A percentile compares a stretch with the other conserved stretches of the same genome.
Evolutionary conservation across 306 rosid genomes (phyloP).

Genomic region (Cicer judaicum): DNA sequence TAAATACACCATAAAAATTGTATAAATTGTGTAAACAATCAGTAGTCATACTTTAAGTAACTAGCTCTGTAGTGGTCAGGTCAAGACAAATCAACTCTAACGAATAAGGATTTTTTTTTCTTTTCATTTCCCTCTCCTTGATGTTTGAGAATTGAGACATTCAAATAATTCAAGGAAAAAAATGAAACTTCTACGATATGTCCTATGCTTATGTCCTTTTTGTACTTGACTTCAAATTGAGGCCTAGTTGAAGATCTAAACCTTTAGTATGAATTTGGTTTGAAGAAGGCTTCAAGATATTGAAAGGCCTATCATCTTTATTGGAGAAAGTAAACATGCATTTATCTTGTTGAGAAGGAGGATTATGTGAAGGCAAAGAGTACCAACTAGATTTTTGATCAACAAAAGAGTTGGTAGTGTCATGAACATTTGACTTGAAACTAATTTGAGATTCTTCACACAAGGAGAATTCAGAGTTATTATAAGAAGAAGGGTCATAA

Average conservation of each 20-base stretch:
- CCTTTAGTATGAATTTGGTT: conserved; percentile 60
- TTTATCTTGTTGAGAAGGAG: conserved; percentile 46
- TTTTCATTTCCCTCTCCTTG: conserved; percentile 4
- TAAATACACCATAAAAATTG: conserved; percentile 37
- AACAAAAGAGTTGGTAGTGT: not conserved
- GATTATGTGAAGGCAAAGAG: conserved; percentile 36
- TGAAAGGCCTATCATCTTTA: conserved; percentile 43
- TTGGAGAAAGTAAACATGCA: conserved; percentile 63
- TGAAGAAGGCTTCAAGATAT: conserved; percentile 55
- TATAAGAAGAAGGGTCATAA: conserved; percentile 64
- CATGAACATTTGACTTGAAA: conserved; percentile 60
- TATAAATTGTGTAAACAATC: conserved; percentile 31
- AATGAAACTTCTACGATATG: conserved; percentile 8
- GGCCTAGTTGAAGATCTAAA: conserved; percentile 81
- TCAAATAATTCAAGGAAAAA: conserved; percentile 39
- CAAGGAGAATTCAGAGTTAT: conserved; percentile 47
- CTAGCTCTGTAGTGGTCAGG: conserved; percentile 1
- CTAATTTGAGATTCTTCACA: conserved; percentile 70
- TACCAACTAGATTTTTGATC: conserved; percentile 54
- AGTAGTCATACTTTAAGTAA: conserved; percentile 15
- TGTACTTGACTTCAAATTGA: conserved; percentile 56
- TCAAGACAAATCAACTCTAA: conserved; percentile 16
- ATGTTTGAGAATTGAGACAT: conserved; percentile 36
- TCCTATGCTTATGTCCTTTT: conserved; percentile 47
- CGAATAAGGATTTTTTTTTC: conserved; percentile 28